phyloP scores from a whole-genome alignment of 2,329 filamentous ascomycete species.

The Graphiopsis chlorocephala region DNA sequence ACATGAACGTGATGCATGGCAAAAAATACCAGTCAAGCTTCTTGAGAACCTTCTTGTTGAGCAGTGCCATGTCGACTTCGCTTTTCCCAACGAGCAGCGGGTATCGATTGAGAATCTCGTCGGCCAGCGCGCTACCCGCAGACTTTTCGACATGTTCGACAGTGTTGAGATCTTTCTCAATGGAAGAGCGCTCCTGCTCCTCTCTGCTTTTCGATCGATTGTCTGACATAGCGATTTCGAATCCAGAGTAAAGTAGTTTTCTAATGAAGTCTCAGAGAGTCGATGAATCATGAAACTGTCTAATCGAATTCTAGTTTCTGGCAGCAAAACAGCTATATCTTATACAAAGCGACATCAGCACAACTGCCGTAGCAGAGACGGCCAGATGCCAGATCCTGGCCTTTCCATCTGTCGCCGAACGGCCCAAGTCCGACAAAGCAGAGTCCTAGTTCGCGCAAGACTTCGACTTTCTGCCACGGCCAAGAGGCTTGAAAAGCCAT shows the following conservation, averaged over 20 bases:
- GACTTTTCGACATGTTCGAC: slow-evolving; percentile 15
- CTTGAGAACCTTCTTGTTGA: slow-evolving; percentile 17
- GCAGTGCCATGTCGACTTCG: slow-evolving; percentile 6
- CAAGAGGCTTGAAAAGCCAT: neutral
- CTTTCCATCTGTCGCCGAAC: neutral
- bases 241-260: neutral
- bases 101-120: slow-evolving; percentile 14
- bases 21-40: slow-evolving; percentile 20
- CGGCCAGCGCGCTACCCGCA: neutral
- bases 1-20: neutral
- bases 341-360: neutral
- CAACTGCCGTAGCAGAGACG: neutral
- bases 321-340: neutral
- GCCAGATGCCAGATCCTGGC: neutral
- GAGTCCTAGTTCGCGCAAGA: neutral
- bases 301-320: neutral
- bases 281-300: neutral
- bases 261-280: neutral
- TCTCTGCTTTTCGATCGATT: neutral
- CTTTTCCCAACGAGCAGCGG: slow-evolving; percentile 16
- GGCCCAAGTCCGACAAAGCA: neutral
- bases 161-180: slow-evolving; percentile 13
- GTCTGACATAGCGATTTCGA: neutral
- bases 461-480: neutral
- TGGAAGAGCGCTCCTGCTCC: neutral